Base-by-base conservation (phyloP, 2,329 filamentous ascomycete genomes). In the Colletotrichum musae region DNA sequence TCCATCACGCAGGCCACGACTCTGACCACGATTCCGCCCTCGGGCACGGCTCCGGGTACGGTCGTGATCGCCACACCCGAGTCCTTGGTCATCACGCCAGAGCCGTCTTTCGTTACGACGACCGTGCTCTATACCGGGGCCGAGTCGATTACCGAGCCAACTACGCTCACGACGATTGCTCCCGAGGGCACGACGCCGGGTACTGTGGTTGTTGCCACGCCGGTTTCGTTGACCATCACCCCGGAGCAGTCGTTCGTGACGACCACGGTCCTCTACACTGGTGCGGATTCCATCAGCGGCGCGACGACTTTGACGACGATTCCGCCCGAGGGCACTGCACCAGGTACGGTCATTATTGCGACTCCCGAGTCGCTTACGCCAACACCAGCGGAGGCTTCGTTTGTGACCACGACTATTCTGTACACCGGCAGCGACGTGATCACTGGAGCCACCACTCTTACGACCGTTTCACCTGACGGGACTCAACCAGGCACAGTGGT, bases 291-390 rank as follows among this genome's bases (percentile, higher is more conserved):
- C n/a, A 56, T 68, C 9, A 66, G 66, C 13, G 53, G 28, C 6
- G 54, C 58, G 4, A 59, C 32, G 3, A 56, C 56, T 6, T 43
- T 70, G 12, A 58, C 54, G 12, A 72, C 64, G 10, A 48, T 68
- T 10, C 12, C 56, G 2, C 58, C 59, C 0, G n/a, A n/a, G 5
- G 68, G 68, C 1, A 68, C 58, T n/a, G 45, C n/a, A 1, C 50
- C 58, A 32, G 68, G 68, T 2, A 71, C 69, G 1, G 36, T 71
- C 2, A 47, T 71, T n/a, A 59, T 71, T 15, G 51, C 45, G 6
- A 52, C 36, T 4, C 58, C 58, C 5, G 18, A 18, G n/a, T 48
- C 45, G 9, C 4, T 48, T 5, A n/a, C 45, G 2, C 28, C 50
- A 10, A 48, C 26, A 24, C 28, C 43, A 9, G 6, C 12, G 4